A percentile compares a stretch with the other conserved stretches of the same genome.
Conservation (phyloP, 1,284 basidiomycete species). For the Takashimella koratensis region DNA sequence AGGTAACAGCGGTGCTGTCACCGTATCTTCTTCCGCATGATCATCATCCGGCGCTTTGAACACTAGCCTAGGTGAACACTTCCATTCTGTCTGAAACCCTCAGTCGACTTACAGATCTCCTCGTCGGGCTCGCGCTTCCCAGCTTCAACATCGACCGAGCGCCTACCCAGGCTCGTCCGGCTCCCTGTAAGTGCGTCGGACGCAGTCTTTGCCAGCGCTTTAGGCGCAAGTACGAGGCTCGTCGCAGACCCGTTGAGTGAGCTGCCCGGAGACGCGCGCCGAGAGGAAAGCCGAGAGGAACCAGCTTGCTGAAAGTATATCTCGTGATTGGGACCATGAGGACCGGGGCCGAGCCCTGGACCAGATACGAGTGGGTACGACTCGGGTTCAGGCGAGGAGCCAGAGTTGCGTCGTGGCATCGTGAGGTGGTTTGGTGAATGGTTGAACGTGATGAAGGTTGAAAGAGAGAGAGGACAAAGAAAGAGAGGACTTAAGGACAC, state of each 20-base stretch:
- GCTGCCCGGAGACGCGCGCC: background rate
- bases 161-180: background rate
- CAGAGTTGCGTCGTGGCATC: background rate
- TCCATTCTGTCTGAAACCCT: too few species aligned
- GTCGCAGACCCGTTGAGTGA: background rate
- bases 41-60: constrained; percentile 33
- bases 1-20: background rate
- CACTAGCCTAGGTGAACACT: too few species aligned
- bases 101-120: background rate
- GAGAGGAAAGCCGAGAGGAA: background rate
- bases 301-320: background rate
- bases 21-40: constrained; percentile 6
- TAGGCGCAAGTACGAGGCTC: background rate
- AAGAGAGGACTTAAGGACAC: too few species aligned
- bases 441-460: too few species aligned
- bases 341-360: background rate
- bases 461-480: background rate
- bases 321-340: background rate
- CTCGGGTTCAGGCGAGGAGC: background rate
- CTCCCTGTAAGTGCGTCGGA: background rate
- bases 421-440: too few species aligned
- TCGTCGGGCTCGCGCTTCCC: background rate
- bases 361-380: background rate
- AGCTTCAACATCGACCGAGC: background rate
- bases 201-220: background rate